A percentile compares a stretch with the other conserved stretches of the same genome.
Conservation (phyloP, 495 filamentous ascomycete genomes). For the Ascodesmis nigricans region DNA sequence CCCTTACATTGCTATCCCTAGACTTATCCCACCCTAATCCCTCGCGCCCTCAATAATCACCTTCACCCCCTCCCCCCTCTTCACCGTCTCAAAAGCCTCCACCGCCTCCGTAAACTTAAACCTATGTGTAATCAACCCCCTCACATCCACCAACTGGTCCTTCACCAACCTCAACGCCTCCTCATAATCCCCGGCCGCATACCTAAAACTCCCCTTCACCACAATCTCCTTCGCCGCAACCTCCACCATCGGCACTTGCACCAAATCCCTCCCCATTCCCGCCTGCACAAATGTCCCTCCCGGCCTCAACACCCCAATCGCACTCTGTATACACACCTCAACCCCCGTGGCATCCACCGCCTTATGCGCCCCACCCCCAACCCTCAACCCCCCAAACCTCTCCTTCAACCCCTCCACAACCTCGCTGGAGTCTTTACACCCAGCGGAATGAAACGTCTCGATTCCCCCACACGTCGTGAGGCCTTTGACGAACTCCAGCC, state of each 20-base stretch:
- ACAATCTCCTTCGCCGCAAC: constrained; percentile 65
- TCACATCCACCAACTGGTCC: constrained; percentile 41
- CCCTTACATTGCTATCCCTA: too few species aligned
- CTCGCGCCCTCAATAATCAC: constrained; percentile 52
- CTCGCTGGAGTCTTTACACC: constrained; percentile 27
- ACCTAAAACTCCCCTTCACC: constrained; percentile 61
- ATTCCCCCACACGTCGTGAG: constrained; percentile 42
- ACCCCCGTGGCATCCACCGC: constrained; percentile 73
- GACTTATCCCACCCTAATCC: too few species aligned
- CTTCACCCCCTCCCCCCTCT: constrained; percentile 64
- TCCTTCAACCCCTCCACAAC: constrained; percentile 37
- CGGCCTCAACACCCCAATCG: constrained; percentile 41
- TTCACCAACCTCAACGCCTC: constrained; percentile 50
- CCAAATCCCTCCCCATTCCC: constrained; percentile 57
- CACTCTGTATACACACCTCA: constrained; percentile 51
- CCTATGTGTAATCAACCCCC: constrained; percentile 44
- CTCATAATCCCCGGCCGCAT: constrained; percentile 60
- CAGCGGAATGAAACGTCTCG: constrained; percentile 28
- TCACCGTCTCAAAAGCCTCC: constrained; percentile 56
- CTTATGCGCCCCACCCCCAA: constrained; percentile 44
- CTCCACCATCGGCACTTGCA: constrained; percentile 62
- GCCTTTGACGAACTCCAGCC: constrained; percentile 51
- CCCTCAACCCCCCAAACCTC: constrained; percentile 25
- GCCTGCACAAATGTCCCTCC: constrained; percentile 73
- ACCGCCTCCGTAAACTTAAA: constrained; percentile 53